Conservation (phyloP, 2,329 filamentous ascomycete genomes). For the Pestalotiopsis fici region DNA sequence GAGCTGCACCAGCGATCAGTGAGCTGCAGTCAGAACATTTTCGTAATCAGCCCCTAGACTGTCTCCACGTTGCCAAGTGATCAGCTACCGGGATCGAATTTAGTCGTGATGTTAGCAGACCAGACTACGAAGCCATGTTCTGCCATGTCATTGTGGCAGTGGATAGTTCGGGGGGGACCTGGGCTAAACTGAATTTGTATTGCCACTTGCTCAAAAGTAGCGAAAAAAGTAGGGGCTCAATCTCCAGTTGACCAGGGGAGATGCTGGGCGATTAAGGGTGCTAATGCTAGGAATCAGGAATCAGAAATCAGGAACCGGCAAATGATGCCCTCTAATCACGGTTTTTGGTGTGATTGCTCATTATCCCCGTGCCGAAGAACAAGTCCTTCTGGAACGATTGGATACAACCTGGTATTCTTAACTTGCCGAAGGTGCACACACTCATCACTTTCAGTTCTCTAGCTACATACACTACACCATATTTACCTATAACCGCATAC, state of each 20-base stretch:
- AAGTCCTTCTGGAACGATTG: neutral
- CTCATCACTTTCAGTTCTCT: neutral
- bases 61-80: conserved; percentile 8
- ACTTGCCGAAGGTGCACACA: neutral
- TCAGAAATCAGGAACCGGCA: neutral
- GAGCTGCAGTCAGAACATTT: neutral
- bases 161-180: neutral
- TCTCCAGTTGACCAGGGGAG: neutral
- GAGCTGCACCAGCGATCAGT: neutral
- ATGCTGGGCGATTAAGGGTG: neutral
- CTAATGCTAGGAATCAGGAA: neutral
- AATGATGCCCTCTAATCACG: neutral
- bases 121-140: neutral
- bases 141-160: too few relatives aligned
- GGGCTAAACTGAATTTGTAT: neutral
- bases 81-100: conserved; percentile 5
- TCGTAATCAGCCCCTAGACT: neutral
- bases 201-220: neutral
- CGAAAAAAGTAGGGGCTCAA: neutral
- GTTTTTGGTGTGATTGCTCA: neutral
- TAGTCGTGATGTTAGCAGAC: neutral
- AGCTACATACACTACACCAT: neutral
- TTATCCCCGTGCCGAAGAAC: neutral
- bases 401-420: neutral
- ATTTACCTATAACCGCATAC: neutral